These are phyloP conservation scores for Phytophthora constricta DNA, from an alignment of 352 stramenopile species.

Conservation along the genomic window DNA sequence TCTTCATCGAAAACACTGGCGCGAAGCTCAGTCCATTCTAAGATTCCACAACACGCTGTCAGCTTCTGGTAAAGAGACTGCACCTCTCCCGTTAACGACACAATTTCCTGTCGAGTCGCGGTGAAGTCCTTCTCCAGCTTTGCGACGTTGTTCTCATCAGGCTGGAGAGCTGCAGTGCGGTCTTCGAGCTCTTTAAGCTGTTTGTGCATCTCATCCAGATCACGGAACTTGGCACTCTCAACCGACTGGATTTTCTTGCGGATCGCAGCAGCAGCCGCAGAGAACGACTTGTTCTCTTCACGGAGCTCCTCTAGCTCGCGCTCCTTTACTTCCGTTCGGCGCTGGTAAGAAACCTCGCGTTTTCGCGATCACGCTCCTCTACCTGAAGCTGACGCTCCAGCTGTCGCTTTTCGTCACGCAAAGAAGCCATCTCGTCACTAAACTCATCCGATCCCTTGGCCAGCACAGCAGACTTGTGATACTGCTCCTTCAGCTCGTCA, in stretches of 20 bases:
- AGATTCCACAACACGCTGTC: constrained; percentile 56
- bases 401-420: constrained; percentile 48
- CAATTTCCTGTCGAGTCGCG: constrained; percentile 53
- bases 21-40: constrained; percentile 66
- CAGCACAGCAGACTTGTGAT: constrained; percentile 47
- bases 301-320: constrained; percentile 49
- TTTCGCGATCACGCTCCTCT: constrained; percentile 47
- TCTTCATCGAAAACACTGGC: constrained; percentile 54
- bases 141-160: constrained; percentile 28
- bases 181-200: constrained; percentile 52
- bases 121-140: constrained; percentile 55
- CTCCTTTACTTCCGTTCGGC: constrained; percentile 49
- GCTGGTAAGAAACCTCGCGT: constrained; percentile 49
- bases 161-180: constrained; percentile 43
- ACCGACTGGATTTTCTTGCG: constrained; percentile 52
- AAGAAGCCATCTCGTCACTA: constrained; percentile 49
- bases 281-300: constrained; percentile 49
- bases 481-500: constrained; percentile 56
- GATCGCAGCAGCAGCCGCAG: constrained; percentile 42
- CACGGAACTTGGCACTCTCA: constrained; percentile 47
- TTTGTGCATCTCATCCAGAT: constrained; percentile 42
- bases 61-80: constrained; percentile 63
- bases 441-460: constrained; percentile 53
- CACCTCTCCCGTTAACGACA: constrained; percentile 48
- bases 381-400: constrained; percentile 48